A percentile compares a stretch with the other conserved stretches of the same genome.
Conservation (phyloP, 106 monocot genomes). For the Dendrobium chrysotoxum region DNA sequence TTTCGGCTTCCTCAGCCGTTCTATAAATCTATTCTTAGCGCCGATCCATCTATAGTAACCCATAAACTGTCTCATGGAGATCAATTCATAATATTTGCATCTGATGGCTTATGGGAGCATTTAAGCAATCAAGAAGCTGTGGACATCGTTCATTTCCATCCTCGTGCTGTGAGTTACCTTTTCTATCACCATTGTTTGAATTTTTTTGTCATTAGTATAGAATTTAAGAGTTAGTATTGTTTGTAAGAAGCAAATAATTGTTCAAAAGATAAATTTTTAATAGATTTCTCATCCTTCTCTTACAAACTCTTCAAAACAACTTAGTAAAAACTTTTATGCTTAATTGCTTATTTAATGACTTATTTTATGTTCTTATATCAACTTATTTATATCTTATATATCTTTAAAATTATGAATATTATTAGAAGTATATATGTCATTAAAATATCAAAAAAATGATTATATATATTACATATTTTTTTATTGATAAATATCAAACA, state of each 20-base stretch:
- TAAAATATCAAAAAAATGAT: too few relatives aligned
- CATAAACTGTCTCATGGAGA: constrained; percentile 19
- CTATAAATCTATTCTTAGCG: constrained; percentile 21
- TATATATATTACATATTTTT: too few relatives aligned
- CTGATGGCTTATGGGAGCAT: constrained; percentile 29
- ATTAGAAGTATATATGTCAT: too few relatives aligned
- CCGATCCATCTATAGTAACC: constrained; percentile 17
- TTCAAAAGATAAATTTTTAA: neutral
- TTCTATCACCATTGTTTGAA: neutral
- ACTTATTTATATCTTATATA: too few relatives aligned
- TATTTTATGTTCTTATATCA: too few relatives aligned
- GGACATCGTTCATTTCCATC: constrained; percentile 18
- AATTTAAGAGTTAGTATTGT: neutral
- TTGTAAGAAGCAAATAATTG: neutral
- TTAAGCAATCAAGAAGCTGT: constrained; percentile 28
- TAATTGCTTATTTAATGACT: too few relatives aligned
- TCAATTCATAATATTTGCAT: constrained; percentile 29
- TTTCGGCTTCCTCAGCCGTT: constrained; percentile 26
- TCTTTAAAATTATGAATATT: too few relatives aligned
- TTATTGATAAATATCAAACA: too few relatives aligned
- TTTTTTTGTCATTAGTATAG: neutral
- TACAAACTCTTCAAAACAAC: too few relatives aligned
- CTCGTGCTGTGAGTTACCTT: constrained; percentile 15
- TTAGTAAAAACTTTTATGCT: too few relatives aligned
- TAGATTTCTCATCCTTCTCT: neutral